Conservation (phyloP, 2,329 filamentous ascomycete species). For the Pseudonectria foliicola region DNA sequence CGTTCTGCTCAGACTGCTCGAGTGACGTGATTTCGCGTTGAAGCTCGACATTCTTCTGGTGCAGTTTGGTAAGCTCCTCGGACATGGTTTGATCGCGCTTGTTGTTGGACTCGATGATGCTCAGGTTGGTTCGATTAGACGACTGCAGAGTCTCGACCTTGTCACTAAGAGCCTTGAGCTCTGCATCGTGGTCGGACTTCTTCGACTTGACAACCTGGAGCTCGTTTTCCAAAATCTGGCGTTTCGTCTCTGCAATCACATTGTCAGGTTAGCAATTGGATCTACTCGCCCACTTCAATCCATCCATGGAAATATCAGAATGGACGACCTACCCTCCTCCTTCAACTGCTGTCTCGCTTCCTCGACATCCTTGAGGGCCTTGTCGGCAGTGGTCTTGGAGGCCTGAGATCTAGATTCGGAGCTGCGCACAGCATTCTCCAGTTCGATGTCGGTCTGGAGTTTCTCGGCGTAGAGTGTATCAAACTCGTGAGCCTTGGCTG, state of each 20-base stretch:
- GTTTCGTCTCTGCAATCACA: constrained; percentile 57
- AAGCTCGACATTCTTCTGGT: constrained; percentile 79
- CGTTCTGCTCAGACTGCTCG: constrained; percentile 76
- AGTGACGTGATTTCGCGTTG: constrained; percentile 74
- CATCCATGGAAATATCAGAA: not conserved
- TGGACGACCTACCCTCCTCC: constrained; percentile 60
- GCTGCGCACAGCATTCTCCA: constrained; percentile 81
- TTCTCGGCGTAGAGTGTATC: constrained; percentile 82
- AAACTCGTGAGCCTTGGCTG: constrained; percentile 72
- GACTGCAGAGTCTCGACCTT: constrained; percentile 83
- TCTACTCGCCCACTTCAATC: constrained; percentile 2
- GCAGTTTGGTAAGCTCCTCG: constrained; percentile 79
- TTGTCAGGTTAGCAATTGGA: constrained; percentile 6
- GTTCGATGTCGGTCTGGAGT: constrained; percentile 80
- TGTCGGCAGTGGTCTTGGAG: constrained; percentile 74
- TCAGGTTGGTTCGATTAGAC: constrained; percentile 84
- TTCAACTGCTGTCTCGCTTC: constrained; percentile 74
- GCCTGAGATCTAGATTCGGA: constrained; percentile 77
- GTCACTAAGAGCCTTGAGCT: constrained; percentile 68
- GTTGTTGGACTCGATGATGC: constrained; percentile 84
- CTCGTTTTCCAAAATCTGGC: constrained; percentile 72
- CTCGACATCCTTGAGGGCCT: constrained; percentile 75
- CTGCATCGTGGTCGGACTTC: constrained; percentile 64
- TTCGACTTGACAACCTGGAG: constrained; percentile 71
- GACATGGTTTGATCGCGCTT: constrained; percentile 78